These are phyloP conservation scores for rapeseed (Brassica napus) DNA, from an alignment of 345 rosid species.

Conservation along the genomic window DNA sequence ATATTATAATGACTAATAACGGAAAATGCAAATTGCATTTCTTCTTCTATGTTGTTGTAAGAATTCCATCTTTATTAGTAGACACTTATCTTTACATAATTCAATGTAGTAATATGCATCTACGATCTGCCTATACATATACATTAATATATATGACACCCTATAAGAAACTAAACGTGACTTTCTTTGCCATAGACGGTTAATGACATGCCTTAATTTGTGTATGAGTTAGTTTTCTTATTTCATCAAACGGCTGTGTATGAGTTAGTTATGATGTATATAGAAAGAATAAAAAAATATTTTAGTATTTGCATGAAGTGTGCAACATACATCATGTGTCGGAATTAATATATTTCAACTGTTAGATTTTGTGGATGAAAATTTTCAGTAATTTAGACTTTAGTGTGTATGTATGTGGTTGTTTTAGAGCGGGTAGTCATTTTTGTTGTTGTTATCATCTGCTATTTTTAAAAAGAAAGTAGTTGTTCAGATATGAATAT, in stretches of 20 bases:
- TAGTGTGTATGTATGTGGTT: neutral
- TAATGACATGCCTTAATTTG: neutral
- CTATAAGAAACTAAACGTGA: neutral
- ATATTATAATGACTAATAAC: neutral
- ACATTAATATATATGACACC: neutral
- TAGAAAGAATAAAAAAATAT: neutral
- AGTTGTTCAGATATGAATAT: neutral
- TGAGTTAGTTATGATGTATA: neutral
- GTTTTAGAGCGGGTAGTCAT: neutral
- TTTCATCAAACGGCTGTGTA: neutral
- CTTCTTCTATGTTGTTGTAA: neutral
- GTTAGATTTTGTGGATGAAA: neutral
- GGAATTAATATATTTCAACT: neutral
- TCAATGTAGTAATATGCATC: constrained; percentile 12
- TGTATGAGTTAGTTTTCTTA: neutral
- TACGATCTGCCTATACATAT: neutral
- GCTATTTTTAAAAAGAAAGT: neutral
- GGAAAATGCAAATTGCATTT: constrained; percentile 9
- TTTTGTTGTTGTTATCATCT: neutral
- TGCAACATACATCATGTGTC: neutral
- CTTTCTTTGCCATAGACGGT: constrained; percentile 10
- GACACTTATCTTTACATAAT: neutral
- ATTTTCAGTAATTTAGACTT: neutral
- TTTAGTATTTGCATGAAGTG: neutral
- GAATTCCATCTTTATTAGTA: constrained; percentile 1